Base-by-base conservation (phyloP, 2,329 filamentous ascomycete genomes). In the Ophiostoma perfectum region DNA sequence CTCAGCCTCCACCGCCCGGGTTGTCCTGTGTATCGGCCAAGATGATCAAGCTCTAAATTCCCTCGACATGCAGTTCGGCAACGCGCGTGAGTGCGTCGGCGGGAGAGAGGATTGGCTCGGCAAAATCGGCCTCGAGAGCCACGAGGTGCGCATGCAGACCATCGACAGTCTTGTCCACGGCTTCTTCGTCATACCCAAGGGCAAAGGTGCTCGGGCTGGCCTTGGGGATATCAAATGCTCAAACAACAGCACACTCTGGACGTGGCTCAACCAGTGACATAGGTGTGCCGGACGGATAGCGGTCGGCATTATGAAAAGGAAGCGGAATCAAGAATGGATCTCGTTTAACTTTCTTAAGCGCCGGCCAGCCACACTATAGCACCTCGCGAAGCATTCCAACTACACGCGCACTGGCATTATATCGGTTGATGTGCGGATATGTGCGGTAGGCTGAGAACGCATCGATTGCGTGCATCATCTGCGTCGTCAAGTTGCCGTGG, bases 1-100 rank as follows among this genome's bases (percentile, higher is more conserved):
- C 55, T 60, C 27, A 1, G 38, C 55, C 27, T 60, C 55, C 55
- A 38, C 55, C 55, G 12, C 55, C 55, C 11, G 55, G 55, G 55
- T 60, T 60, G 27, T 60, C 55, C 27, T 60, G 55, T 16, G 55
- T 60, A 27, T 60, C 55, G 55, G 55, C 55, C 55, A 60, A 6
- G 11, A 60, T 60, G 11, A 60, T 60, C 1, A 27, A 18, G 27
- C 55, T 27, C 9, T 5, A 3, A 12, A 60, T 38, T 9, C 55
- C 27, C 9, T 60, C 55, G n/a, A 16, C 27, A 16, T 27, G 55
- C 55, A 60, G 27, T 12, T 36, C 55, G 12, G 55, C 27, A 60
- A 60, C 55, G 5, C 55, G 55, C 9, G 55, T 12, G 27, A 60
- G 55, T 36, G 55, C 55, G 9, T 60, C 55, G 55, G 55, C 9